Evolutionary conservation across 164 flowering plant species (phyloP), one percentile per base, ranked within the genome.

Genomic region (Saururus chinensis): DNA sequence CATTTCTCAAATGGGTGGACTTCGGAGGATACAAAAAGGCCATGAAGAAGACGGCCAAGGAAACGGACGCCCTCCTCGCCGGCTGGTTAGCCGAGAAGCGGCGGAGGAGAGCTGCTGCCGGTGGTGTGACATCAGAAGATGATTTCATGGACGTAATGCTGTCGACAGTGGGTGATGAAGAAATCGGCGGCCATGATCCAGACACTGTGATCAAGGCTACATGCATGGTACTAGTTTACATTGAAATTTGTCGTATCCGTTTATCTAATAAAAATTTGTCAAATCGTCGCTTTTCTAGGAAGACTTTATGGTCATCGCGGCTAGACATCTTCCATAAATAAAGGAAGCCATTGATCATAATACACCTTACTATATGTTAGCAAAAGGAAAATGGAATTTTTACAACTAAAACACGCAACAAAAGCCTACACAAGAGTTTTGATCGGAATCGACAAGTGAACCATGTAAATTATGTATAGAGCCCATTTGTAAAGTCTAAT

Each of bases 21-120:
- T 14, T 59, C 21, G 20, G 24, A 2, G 56, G 62, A 9, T 42
- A 59, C 9, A 14, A 30, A 51, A 59, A 6, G 25, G 57, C 58
- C 16, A 66, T 66, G 68, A 66, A 41, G 24, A 10, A 26, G 49
- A 40, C 37, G 4, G 37, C 57, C 5, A 24, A 40, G 58, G 57
- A 66, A 14, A 9, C 59, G 45, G 59, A 60, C 16, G 0, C 11
- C 12, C 21, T 60, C 19, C n/a, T 53, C 13, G 48, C 21, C 7
- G 22, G 59, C 19, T 66, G 64, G 68, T 11, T 60, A 23, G 48
- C 40, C 51, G 68, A 66, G 41, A 62, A 66, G 41, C 63, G 63
- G 16, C 40, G 17, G 40, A 60, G 24, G 52, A 66, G 64, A 13
- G 49, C 14, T 12, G 45, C 19, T 6, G 21, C 16, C 9, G 65